Conservation (phyloP, 768 basidiomycete genomes). For the Pleurotus tuber-regium region DNA sequence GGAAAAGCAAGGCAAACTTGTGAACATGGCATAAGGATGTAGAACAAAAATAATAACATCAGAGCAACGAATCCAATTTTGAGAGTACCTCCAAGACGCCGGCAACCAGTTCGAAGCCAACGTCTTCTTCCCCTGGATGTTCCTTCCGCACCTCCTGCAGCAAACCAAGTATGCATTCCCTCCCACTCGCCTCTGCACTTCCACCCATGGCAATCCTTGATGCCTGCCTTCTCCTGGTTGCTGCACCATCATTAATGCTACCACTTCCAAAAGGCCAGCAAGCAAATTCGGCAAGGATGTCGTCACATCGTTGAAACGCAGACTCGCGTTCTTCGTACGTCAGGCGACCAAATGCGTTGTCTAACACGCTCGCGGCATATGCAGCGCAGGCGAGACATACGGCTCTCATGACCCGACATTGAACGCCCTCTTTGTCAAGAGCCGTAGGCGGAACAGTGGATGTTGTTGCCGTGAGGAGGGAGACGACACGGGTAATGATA, state of each 20-base stretch:
- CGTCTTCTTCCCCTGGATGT: constrained; percentile 68
- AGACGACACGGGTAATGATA: constrained; percentile 71
- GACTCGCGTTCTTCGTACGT: constrained; percentile 92
- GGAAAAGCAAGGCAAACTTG: not conserved
- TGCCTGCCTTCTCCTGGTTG: constrained; percentile 35
- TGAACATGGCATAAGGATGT: not conserved
- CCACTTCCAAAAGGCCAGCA: constrained; percentile 81
- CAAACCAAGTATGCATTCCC: constrained; percentile 72
- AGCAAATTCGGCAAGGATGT: constrained; percentile 88
- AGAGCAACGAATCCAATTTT: constrained; percentile 86
- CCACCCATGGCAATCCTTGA: constrained; percentile 57
- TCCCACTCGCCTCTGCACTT: constrained; percentile 40
- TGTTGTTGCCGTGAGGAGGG: constrained; percentile 81
- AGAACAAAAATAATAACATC: constrained; percentile 17
- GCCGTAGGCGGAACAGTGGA: constrained; percentile 75
- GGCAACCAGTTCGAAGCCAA: constrained; percentile 87
- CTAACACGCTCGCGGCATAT: constrained; percentile 92
- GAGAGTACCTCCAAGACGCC: constrained; percentile 92
- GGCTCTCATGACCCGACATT: constrained; percentile 76
- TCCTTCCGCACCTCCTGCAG: constrained; percentile 74
- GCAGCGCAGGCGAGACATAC: constrained; percentile 88
- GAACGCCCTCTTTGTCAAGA: constrained; percentile 72
- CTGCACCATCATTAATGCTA: constrained; percentile 16
- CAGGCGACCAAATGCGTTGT: constrained; percentile 87
- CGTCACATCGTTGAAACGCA: constrained; percentile 92